Conservation (phyloP, 345 rosid species). For the Eucalyptus grandis region DNA sequence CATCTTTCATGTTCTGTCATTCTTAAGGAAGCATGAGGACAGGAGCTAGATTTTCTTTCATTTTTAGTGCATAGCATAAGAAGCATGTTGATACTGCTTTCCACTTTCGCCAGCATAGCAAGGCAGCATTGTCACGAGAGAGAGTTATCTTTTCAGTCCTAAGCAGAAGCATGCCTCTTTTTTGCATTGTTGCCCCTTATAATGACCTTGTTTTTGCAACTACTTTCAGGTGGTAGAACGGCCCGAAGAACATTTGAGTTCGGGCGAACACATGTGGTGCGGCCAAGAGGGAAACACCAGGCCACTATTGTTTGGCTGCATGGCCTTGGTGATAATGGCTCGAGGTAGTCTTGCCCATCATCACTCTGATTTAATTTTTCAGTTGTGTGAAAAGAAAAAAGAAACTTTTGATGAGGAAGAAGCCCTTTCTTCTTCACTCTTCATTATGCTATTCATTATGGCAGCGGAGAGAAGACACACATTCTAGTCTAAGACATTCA, state of each 20-base stretch:
- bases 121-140: background rate
- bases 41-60: background rate
- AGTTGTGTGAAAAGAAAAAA: background rate
- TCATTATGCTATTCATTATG: background rate
- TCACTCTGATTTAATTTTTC: background rate
- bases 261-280: conserved; percentile 41
- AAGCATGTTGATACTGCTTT: background rate
- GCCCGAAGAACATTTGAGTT: conserved; percentile 25
- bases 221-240: conserved; percentile 17
- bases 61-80: background rate
- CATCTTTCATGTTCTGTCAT: background rate
- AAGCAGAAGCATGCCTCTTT: background rate
- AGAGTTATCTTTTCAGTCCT: background rate
- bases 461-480: background rate
- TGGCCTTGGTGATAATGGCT: conserved; percentile 41
- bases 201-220: background rate
- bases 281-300: conserved; percentile 37
- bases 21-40: background rate
- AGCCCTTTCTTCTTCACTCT: background rate
- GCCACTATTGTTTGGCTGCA: conserved; percentile 44
- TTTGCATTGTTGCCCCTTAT: background rate
- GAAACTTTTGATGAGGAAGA: background rate
- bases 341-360: conserved; percentile 6
- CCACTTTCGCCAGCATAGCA: background rate
- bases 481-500: background rate